Percentiles rank a stretch among this genome's conserved stretches.
These are phyloP conservation scores for Neurospora sublineolata DNA, from an alignment of 495 filamentous ascomycete genomes.

Conservation along the genomic window DNA sequence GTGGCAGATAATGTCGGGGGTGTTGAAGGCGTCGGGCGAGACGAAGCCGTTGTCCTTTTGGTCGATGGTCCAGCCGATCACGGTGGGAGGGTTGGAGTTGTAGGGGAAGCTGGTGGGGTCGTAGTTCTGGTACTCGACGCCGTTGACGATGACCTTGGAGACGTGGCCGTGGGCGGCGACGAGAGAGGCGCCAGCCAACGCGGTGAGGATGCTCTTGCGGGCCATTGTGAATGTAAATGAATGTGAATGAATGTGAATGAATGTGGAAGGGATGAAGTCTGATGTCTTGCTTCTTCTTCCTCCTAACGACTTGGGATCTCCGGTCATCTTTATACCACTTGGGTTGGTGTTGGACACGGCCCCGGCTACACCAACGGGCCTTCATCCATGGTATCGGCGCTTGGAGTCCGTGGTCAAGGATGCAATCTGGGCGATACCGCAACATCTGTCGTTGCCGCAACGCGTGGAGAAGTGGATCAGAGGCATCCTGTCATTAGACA, in stretches of 20 bases:
- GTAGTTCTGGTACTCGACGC: conserved; percentile 35
- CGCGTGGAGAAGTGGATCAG: conserved; percentile 6
- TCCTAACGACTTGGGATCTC: background rate
- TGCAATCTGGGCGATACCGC: background rate
- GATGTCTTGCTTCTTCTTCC: background rate
- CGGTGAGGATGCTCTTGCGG: conserved; percentile 23
- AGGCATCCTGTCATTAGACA: background rate
- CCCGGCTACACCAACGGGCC: background rate
- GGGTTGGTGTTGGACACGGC: background rate
- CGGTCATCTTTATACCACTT: conserved; percentile 4
- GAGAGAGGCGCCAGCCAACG: conserved; percentile 39
- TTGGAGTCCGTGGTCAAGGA: background rate
- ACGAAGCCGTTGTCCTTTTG: conserved; percentile 52
- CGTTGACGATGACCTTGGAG: conserved; percentile 47
- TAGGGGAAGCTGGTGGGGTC: conserved; percentile 31
- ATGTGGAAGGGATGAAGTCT: no score
- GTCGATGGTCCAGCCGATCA: conserved; percentile 44
- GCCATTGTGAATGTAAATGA: conserved; percentile 11
- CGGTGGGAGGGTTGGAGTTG: conserved; percentile 31
- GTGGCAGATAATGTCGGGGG: conserved; percentile 43
- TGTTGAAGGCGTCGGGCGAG: conserved; percentile 32
- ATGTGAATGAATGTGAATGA: no score
- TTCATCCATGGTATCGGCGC: conserved; percentile 1
- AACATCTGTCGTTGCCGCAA: background rate
- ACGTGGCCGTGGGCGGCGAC: conserved; percentile 54